Conservation (phyloP, 1,284 basidiomycete genomes). For the Pholiota adiposa region DNA sequence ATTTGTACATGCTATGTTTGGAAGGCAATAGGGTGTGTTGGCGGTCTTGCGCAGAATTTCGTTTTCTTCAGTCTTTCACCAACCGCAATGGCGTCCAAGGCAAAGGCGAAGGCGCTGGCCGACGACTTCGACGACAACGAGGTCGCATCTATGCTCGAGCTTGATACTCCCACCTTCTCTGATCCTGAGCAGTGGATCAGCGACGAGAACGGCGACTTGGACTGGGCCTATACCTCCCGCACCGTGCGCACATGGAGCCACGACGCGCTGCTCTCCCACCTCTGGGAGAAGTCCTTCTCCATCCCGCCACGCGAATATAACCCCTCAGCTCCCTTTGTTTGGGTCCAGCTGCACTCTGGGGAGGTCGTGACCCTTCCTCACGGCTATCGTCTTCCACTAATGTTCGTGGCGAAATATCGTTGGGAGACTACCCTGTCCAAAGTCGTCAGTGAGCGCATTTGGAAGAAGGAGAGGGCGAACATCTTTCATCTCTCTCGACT, state of each 20-base stretch:
- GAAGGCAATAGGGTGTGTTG: conserved; percentile 10
- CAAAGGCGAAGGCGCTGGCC: conserved; percentile 12
- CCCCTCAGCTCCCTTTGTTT: conserved; percentile 24
- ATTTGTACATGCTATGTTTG: conserved; percentile 2
- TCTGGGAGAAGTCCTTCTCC: conserved; percentile 17
- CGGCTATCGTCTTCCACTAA: conserved; percentile 23
- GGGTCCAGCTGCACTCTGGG: conserved; percentile 14
- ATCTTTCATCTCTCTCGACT: conserved; percentile 19
- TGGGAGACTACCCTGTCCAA: conserved; percentile 20
- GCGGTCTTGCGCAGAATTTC: conserved; percentile 14
- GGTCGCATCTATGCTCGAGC: conserved; percentile 12
- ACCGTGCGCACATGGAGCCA: conserved; percentile 13
- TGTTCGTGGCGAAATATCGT: conserved; percentile 22
- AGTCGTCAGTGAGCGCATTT: conserved; percentile 8
- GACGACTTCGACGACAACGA: conserved; percentile 19
- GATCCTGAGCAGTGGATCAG: conserved; percentile 16
- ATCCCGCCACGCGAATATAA: conserved; percentile 24
- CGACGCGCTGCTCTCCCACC: conserved; percentile 17
- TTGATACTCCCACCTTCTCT: background rate
- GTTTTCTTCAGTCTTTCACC: conserved; percentile 9
- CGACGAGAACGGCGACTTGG: conserved; percentile 20
- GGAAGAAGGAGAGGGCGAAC: conserved; percentile 17
- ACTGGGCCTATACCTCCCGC: conserved; percentile 21
- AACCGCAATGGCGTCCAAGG: conserved; percentile 14
- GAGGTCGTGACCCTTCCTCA: conserved; percentile 20